Evolutionary conservation across 23 red algal genomes (phyloP), one percentile per base, ranked within the genome.

Genomic region (Gracilaria gracilis): DNA sequence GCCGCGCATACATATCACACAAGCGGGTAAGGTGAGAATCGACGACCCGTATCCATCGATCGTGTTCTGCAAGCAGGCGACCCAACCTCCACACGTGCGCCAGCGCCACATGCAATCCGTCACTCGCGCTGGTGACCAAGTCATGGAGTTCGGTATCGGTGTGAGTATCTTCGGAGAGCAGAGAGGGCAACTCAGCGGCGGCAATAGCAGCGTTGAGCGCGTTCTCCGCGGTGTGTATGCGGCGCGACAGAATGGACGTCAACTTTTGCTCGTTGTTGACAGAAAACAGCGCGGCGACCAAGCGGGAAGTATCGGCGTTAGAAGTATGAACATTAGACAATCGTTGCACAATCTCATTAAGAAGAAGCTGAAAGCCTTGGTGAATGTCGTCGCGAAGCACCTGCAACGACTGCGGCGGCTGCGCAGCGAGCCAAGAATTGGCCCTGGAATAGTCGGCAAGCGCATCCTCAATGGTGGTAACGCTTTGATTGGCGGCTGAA

Each of bases 71-170:
- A 0, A 89, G 86, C 49, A 64, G 14, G 29, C 72, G 71, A 7
- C 86, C 86, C 40, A 89, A 72, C 2, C 71, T 12, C 71, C 86
- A 89, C 34, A 89, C 75, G 59, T 90, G 74, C 37, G 29, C 28
- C 72, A 77, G 20, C 40, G 72, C 72, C 11, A 31, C 16, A 17
- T 31, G 20, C 70, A 88, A 27, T 4, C 84, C 84, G 47, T 73
- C 84, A 32, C 67, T 75, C 20, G 66, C 47, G 29, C 84, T 34
- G 15, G 84, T 57, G 29, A 88, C 67, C 47, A 88, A 53, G 16
- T 88, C 67, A 9, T 64, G 39, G 29, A 57, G 37, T 17, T 67
- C 62, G 27, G 62, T 67, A 12, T 88, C 84, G 8, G 40, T 32
- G 23, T 51, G 67, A 44, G 28, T 58, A 2, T 16, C 48, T 2